These are phyloP conservation scores for Draba incana DNA, from an alignment of 345 rosid genomes.

Conservation along the genomic window DNA sequence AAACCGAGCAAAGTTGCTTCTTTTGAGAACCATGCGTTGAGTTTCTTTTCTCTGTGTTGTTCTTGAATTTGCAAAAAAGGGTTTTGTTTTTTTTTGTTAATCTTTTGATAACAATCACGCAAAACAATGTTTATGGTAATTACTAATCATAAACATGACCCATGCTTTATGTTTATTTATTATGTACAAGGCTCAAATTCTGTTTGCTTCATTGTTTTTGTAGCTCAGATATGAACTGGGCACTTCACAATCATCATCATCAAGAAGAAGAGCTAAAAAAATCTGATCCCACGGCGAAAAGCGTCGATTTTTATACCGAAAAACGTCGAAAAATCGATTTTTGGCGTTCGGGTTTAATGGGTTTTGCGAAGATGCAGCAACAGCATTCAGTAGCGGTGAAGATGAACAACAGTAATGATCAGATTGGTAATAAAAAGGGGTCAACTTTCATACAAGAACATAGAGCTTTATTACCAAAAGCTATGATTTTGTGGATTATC, in stretches of 20 bases:
- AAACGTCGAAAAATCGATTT: slow-evolving; percentile 32
- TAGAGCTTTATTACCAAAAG: slow-evolving; percentile 70
- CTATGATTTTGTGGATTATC: slow-evolving; percentile 62
- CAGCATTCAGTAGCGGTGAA: slow-evolving; percentile 65
- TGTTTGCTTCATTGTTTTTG: slow-evolving; percentile 33
- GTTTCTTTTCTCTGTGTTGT: background rate
- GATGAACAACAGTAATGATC: slow-evolving; percentile 49
- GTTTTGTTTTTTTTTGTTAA: background rate
- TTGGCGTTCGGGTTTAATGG: slow-evolving; percentile 54
- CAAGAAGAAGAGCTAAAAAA: slow-evolving; percentile 24
- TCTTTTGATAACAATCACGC: slow-evolving; percentile 42
- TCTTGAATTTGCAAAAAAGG: slow-evolving; percentile 21
- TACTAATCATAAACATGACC: slow-evolving; percentile 38
- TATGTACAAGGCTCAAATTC: background rate
- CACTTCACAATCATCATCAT: slow-evolving; percentile 31
- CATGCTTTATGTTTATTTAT: slow-evolving; percentile 33
- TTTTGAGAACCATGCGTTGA: slow-evolving; percentile 78
- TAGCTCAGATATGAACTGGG: slow-evolving; percentile 62
- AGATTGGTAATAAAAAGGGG: slow-evolving; percentile 60
- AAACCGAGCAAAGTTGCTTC: slow-evolving; percentile 66
- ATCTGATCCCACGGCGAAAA: slow-evolving; percentile 18
- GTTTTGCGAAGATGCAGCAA: slow-evolving; percentile 54
- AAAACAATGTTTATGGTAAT: slow-evolving; percentile 54
- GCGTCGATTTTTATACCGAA: background rate
- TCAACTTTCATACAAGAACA: slow-evolving; percentile 68